These are phyloP conservation scores for Dactylonectria macrodidyma DNA, from an alignment of 2,329 filamentous ascomycete genomes.

Conservation along the genomic window DNA sequence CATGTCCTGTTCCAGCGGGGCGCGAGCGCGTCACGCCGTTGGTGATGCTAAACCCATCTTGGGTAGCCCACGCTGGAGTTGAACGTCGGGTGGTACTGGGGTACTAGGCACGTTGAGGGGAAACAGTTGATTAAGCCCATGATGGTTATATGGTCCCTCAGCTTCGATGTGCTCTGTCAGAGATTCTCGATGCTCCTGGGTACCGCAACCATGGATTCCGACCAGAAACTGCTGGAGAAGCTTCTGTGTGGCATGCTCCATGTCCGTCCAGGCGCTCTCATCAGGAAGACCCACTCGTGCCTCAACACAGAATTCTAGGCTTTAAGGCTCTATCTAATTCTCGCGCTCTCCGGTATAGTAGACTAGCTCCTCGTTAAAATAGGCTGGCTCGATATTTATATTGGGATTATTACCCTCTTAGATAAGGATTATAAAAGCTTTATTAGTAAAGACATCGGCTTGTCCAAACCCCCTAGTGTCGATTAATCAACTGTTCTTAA, in stretches of 20 bases:
- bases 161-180: neutral
- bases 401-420: neutral
- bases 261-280: neutral
- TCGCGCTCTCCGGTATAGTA: neutral
- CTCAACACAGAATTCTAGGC: neutral
- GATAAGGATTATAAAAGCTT: neutral
- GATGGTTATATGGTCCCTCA: neutral
- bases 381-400: neutral
- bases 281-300: neutral
- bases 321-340: no score
- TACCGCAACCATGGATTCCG: no score
- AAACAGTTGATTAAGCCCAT: neutral
- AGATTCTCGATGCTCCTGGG: no score
- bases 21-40: no score
- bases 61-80: no score
- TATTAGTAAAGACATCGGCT: neutral
- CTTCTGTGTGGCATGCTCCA: no score
- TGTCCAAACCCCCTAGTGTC: no score
- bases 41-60: no score
- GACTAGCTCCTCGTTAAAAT: conserved; percentile 1
- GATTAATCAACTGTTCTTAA: no score
- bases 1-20: neutral
- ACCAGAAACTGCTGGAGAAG: no score
- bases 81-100: no score
- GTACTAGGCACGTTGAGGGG: neutral